Conservation (phyloP, 805 yeast genomes). For the Grigorovia humatica region DNA sequence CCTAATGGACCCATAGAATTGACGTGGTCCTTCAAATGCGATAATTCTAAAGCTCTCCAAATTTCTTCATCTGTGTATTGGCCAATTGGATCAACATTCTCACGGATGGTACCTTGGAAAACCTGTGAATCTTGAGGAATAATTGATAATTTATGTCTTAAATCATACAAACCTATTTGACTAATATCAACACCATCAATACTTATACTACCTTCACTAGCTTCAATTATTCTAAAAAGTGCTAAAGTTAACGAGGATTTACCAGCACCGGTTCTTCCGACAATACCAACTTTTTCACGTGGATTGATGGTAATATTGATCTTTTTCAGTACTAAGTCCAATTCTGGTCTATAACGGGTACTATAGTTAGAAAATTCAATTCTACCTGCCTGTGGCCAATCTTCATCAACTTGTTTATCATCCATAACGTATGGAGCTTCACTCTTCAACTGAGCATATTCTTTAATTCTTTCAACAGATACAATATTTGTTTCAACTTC, state of each 20-base stretch:
- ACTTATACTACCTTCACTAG: constrained; percentile 54
- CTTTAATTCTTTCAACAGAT: constrained; percentile 88
- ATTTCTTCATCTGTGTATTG: constrained; percentile 61
- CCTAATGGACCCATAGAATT: constrained; percentile 39
- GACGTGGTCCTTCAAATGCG: constrained; percentile 67
- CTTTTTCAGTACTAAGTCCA: constrained; percentile 68
- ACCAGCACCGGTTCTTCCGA: constrained; percentile 97
- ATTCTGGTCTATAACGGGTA: constrained; percentile 73
- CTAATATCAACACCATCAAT: constrained; percentile 65
- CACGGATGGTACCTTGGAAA: constrained; percentile 75
- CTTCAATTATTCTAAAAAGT: constrained; percentile 74
- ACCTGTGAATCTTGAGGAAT: constrained; percentile 94
- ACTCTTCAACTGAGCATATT: constrained; percentile 65
- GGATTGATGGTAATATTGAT: constrained; percentile 56
- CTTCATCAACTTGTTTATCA: constrained; percentile 51
- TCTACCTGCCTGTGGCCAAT: constrained; percentile 69
- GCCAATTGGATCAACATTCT: constrained; percentile 76
- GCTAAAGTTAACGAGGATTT: constrained; percentile 80
- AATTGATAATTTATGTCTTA: constrained; percentile 68
- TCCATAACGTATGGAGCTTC: constrained; percentile 75
- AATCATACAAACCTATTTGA: constrained; percentile 61
- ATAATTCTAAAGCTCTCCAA: constrained; percentile 71
- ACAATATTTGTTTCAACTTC: constrained; percentile 97
- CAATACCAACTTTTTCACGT: constrained; percentile 84
- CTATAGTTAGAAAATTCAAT: constrained; percentile 62